Evolutionary conservation across 202 grass and related monocot species (phyloP).

Genomic region (Elaeis oleifera): DNA sequence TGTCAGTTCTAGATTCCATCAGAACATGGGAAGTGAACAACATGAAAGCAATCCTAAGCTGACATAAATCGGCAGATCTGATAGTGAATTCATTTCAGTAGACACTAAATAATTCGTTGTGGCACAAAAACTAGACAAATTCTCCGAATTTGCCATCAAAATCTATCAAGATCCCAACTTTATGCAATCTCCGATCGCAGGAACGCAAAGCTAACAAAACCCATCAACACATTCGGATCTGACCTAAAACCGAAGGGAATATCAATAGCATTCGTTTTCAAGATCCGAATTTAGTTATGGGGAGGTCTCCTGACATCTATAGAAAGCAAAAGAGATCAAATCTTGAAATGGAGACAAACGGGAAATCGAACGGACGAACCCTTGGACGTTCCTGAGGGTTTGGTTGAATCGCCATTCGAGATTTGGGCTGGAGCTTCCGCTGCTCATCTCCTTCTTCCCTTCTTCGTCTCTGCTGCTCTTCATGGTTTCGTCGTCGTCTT

Average conservation of each 20-base stretch:
- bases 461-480: conserved; percentile 3
- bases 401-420: conserved; percentile 80
- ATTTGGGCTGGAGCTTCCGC: conserved; percentile 41
- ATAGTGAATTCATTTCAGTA: too few species aligned
- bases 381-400: conserved; percentile 75
- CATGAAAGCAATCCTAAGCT: too few species aligned
- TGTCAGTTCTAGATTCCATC: too few species aligned
- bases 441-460: conserved; percentile 16
- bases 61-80: too few species aligned
- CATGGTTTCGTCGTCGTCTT: background rate
- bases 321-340: background rate
- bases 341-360: background rate
- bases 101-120: too few species aligned
- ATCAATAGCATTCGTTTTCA: background rate
- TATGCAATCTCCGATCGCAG: background rate
- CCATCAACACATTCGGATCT: background rate
- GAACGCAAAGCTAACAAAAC: background rate
- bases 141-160: conserved; percentile 2
- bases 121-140: too few species aligned
- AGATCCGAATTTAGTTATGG: background rate
- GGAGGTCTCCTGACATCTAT: too few species aligned
- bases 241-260: too few species aligned
- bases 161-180: conserved; percentile 10
- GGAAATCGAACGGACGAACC: conserved; percentile 22
- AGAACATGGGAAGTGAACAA: too few species aligned